Evolutionary conservation across 306 rosid genomes (phyloP).

Genomic region (Dicorynia guianensis): DNA sequence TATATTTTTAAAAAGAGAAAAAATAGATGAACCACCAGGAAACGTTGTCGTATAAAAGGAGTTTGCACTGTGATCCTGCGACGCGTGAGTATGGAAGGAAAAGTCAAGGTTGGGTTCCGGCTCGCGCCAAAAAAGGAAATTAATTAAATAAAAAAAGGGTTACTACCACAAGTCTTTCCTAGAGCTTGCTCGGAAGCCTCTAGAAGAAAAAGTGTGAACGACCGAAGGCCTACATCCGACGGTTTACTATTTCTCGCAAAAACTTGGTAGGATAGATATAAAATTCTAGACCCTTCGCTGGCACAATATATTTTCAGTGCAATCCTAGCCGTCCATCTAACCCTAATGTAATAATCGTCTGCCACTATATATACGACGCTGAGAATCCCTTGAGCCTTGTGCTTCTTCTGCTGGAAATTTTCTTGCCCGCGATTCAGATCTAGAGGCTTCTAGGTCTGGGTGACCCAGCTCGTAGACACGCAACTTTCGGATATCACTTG

Average conservation of each 20-base stretch:
- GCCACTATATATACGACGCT: neutral
- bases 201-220: constrained; percentile 29
- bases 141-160: neutral
- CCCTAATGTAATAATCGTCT: neutral
- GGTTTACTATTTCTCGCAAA: constrained; percentile 19
- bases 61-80: too few species aligned
- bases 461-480: neutral
- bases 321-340: constrained; percentile 44
- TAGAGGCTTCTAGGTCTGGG: neutral
- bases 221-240: constrained; percentile 23
- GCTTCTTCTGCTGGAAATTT: neutral
- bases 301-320: neutral
- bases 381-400: rapidly evolving
- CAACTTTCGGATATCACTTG: neutral
- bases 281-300: constrained; percentile 53
- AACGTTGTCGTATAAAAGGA: too few species aligned
- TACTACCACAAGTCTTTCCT: neutral
- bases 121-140: neutral
- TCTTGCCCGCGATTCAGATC: constrained; percentile 6
- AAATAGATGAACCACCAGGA: too few species aligned
- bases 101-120: too few species aligned
- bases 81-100: too few species aligned
- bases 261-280: neutral
- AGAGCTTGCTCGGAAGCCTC: constrained; percentile 38
- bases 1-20: too few species aligned